Evolutionary conservation across 345 rosid species (phyloP), one percentile per base, ranked within the genome.

Genomic region (Turritis glabra): DNA sequence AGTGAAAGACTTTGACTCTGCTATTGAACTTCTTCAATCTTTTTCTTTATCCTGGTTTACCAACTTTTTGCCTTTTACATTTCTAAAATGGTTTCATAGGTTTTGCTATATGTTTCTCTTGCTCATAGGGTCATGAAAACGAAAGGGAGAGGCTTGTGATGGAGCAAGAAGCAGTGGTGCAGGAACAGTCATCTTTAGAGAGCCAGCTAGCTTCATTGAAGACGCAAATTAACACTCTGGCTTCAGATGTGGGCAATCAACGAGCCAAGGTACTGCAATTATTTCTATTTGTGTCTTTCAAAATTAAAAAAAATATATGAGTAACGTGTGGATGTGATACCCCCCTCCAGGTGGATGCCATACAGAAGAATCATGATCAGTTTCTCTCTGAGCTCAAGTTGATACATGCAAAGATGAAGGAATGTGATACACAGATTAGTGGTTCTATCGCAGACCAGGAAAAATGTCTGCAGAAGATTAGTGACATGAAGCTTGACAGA

Each of bases 391-490:
- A 88, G 81, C 88, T 93, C 46, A 81, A 85, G 79, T 51, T 79
- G 35, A 71, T 89, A 64, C 90, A 90, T 55, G 71, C 46, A 59
- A 91, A 86, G 92, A 82, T 88, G 94, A 91, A 91, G 84, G 94
- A 93, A 72, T 86, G 97, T 68, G 98, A 93, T 80, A 75, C 98
- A 21, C 88, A 88, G 83, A 93, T 93, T 58, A 87, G 89, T 78
- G 26, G 80, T 77, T 78, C 82, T 69, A 68, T 87, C 30, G 87
- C 86, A 83, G 88, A 84, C 75, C 98, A 93, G 77, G 85, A 91
- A 69, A 85, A 83, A 38, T 85, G 84, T 74, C 84, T 88, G 79
- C 87, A 89, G 43, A 80, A 81, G 67, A 79, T 89, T 69, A 77
- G 80, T 72, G 94, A 93, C 71, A 61, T 70, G 68, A 91, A 85